phyloP scores from a whole-genome alignment of 441 rosid genomes.

The Aleurites moluccanus region DNA sequence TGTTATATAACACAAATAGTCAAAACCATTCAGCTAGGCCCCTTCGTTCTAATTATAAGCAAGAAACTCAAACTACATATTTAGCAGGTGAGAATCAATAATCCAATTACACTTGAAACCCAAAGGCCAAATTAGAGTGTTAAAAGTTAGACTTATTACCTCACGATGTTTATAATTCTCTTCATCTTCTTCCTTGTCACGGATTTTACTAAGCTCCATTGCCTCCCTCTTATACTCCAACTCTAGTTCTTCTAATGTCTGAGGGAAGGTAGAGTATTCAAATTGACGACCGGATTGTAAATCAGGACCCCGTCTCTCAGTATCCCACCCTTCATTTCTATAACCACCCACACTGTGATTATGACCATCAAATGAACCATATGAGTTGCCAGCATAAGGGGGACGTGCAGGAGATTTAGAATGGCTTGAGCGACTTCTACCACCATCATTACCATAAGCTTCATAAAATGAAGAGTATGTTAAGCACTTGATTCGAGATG shows the following conservation, averaged over 20 bases:
- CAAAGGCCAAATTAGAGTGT: not conserved
- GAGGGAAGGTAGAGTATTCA: constrained; percentile 64
- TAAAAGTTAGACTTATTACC: constrained; percentile 51
- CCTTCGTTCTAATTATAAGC: not conserved
- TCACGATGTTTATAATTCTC: constrained; percentile 93
- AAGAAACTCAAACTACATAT: not conserved
- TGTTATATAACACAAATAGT: not conserved
- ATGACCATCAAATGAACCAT: constrained; percentile 70
- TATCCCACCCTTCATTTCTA: constrained; percentile 74
- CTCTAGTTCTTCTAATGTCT: constrained; percentile 78
- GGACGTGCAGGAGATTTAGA: constrained; percentile 83
- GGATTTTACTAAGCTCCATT: constrained; percentile 68
- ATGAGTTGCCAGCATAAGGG: constrained; percentile 66
- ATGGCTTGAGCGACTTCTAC: constrained; percentile 80
- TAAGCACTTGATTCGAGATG: constrained; percentile 67
- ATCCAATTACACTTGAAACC: not conserved
- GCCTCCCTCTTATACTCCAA: constrained; percentile 75
- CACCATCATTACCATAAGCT: constrained; percentile 97
- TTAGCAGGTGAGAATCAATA: not conserved
- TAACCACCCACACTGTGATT: constrained; percentile 56
- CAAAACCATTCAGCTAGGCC: not conserved
- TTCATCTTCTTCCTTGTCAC: constrained; percentile 88
- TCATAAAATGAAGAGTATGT: constrained; percentile 83
- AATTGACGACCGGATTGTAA: constrained; percentile 59
- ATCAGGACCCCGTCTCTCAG: constrained; percentile 61